Percentiles rank a stretch among this genome's conserved stretches.
Conservation (phyloP, 73 alveolate species). For the Symbiodinium pilosum region DNA sequence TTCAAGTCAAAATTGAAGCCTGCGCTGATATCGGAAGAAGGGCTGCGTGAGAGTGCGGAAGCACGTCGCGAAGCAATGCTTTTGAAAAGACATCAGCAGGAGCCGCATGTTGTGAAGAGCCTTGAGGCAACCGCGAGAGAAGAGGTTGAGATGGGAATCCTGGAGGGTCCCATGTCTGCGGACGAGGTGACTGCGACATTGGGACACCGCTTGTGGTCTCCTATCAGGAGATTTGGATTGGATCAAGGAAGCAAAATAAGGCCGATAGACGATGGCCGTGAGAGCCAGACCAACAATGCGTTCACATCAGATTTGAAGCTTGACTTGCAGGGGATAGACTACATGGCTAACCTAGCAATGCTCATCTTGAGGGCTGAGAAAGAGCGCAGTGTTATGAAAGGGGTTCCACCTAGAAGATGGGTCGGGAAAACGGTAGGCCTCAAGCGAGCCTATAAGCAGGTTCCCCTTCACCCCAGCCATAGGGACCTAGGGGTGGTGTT, state of each 20-base stretch:
- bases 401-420: neutral
- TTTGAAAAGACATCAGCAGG: neutral
- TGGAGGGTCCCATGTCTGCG: conserved; percentile 23
- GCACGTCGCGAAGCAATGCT: neutral
- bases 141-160: neutral
- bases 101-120: neutral
- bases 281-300: conserved; percentile 15
- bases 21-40: neutral
- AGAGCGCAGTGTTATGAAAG: neutral
- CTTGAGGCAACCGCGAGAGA: neutral
- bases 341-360: neutral
- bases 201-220: neutral
- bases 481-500: neutral
- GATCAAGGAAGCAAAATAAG: conserved; percentile 9
- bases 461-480: neutral
- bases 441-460: conserved; percentile 21
- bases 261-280: conserved; percentile 22
- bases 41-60: neutral
- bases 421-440: conserved; percentile 12
- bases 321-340: neutral
- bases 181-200: neutral
- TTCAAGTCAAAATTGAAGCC: neutral
- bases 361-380: neutral
- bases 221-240: neutral
- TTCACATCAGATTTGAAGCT: neutral